A percentile compares a stretch with the other conserved stretches of the same genome.
These are phyloP conservation scores for Flaveria sonorensis DNA, from an alignment of 129 eudicot species.

Conservation along the genomic window DNA sequence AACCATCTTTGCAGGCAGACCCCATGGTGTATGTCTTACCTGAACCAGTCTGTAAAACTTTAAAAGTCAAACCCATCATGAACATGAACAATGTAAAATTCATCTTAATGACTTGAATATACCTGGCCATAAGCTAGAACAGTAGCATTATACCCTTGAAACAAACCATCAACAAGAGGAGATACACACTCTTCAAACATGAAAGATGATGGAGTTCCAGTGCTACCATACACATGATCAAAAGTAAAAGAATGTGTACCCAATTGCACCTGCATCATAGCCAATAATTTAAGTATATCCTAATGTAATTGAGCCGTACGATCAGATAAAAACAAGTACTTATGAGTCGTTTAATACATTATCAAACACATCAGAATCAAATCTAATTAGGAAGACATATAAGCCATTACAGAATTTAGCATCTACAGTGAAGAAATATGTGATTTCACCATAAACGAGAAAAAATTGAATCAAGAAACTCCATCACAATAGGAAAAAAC, in stretches of 20 bases:
- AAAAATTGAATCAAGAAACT: neutral
- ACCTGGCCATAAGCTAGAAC: conserved; percentile 99
- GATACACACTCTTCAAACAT: conserved; percentile 97
- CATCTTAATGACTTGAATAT: neutral
- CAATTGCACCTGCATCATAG: conserved; percentile 70
- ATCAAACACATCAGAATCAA: conserved; percentile 23
- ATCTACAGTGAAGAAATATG: too few relatives aligned
- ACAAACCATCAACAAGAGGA: conserved; percentile 95
- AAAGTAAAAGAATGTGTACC: conserved; percentile 96
- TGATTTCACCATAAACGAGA: too few relatives aligned
- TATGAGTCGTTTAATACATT: neutral
- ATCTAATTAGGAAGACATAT: too few relatives aligned
- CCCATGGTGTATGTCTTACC: conserved; percentile 99
- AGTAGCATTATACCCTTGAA: conserved; percentile 98
- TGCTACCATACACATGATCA: conserved; percentile 93
- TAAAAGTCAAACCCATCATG: conserved; percentile 32
- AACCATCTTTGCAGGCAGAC: conserved; percentile 72
- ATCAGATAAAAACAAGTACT: neutral
- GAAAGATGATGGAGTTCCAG: conserved; percentile 66
- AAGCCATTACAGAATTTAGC: too few relatives aligned
- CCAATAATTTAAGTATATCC: neutral
- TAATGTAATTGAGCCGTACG: neutral
- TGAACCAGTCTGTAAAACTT: conserved; percentile 82
- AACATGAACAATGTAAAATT: neutral
- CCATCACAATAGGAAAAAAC: conserved; percentile 5